These are phyloP conservation scores for Fusarium beomiforme DNA, from an alignment of 2,329 filamentous ascomycete genomes.

Conservation along the genomic window DNA sequence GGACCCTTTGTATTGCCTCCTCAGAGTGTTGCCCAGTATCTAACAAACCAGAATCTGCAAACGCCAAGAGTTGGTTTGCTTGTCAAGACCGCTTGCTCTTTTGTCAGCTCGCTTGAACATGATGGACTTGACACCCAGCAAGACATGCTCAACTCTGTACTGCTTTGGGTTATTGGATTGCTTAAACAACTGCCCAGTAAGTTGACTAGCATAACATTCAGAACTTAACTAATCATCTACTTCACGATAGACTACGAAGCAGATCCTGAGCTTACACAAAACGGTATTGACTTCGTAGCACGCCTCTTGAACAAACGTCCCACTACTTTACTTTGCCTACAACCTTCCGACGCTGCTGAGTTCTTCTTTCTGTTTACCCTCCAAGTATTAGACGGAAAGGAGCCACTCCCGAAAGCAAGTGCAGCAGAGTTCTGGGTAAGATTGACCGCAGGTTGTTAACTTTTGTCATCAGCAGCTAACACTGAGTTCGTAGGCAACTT, in stretches of 20 bases:
- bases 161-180: conserved; percentile 71
- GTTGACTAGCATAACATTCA: conserved; percentile 14
- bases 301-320: conserved; percentile 70
- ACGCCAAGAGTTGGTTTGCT: conserved; percentile 75
- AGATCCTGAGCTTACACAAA: conserved; percentile 78
- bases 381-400: conserved; percentile 73
- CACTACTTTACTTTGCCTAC: conserved; percentile 67
- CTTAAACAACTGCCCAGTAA: conserved; percentile 70
- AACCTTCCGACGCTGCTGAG: conserved; percentile 66
- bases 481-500: conserved; percentile 56
- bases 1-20: conserved; percentile 82
- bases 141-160: conserved; percentile 60
- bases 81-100: conserved; percentile 76
- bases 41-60: conserved; percentile 66
- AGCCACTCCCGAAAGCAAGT: conserved; percentile 79
- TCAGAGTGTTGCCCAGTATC: conserved; percentile 71
- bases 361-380: conserved; percentile 78
- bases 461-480: not conserved
- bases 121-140: conserved; percentile 56
- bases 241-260: conserved; percentile 68
- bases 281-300: conserved; percentile 76
- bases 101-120: conserved; percentile 68
- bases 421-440: conserved; percentile 80
- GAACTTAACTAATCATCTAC: not conserved
- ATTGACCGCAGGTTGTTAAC: not conserved